Base-by-base conservation (phyloP, 1,284 basidiomycete species). In the Sphagnurus paluster region DNA sequence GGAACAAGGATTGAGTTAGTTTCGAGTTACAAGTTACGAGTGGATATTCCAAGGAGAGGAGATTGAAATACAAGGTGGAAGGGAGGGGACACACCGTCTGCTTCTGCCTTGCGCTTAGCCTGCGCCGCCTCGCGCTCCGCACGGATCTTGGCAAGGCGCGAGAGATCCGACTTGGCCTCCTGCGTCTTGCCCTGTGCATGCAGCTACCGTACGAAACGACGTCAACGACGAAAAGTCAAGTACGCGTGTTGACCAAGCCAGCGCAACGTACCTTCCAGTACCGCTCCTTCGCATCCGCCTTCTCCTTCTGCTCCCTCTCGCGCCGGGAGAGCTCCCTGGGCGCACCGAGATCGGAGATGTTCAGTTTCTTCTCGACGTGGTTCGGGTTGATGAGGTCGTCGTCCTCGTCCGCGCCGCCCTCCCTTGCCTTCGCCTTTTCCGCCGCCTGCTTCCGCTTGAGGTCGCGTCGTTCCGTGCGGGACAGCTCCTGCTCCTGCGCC, bases 301-400 rank as follows among this genome's bases (percentile, higher is more conserved):
- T 93, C 67, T 94, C 91, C 59, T 91, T 91, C 58, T 82, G 82
- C 61, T 96, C 93, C 54, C 93, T 94, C 55, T 93, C 90, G 51
- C 79, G 76, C 49, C 90, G 71, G 23, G 77, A 75, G 46, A 86
- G 60, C 60, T 88, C 76, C 50, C 70, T 66, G 1, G 81, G 76
- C 8, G 71, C 67, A 41, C 69, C 71, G 17, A 86, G 56, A 61
- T 87, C 84, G 5, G 81, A 75, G 29, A 87, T 80, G 41, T 75
- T 85, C 63, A 86, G 56, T 59, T 82, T 83, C 73, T 80, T 84
- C 58, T 70, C 60, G 42, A 80, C 71, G 58, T 80, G 85, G 55
- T 88, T 87, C n/a, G 82, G 80, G 57, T 88, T 88, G 55, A 83
- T 73, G 35, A 86, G 65, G 53, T 84, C 79, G 0, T 69, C 71